Conservation (phyloP, 495 filamentous ascomycete species). For the Hamigera avellanea region DNA sequence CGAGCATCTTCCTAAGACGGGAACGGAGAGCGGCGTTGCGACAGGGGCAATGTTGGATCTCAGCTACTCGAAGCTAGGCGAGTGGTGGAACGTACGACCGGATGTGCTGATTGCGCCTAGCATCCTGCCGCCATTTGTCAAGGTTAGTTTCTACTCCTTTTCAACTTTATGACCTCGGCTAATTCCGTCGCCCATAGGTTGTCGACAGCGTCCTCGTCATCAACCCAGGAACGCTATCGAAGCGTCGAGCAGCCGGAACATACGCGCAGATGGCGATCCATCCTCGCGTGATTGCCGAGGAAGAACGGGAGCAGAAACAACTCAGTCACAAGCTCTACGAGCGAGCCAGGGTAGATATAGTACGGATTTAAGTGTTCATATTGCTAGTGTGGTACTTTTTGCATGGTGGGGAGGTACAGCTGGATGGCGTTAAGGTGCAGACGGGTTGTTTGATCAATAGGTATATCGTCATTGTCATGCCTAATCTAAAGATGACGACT, state of each 20-base stretch:
- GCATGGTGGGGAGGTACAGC: background rate
- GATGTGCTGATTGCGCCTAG: constrained; percentile 83
- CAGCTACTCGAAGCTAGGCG: constrained; percentile 78
- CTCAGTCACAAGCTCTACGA: constrained; percentile 67
- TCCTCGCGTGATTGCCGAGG: constrained; percentile 44
- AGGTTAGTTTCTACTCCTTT: constrained; percentile 42
- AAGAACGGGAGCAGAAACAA: constrained; percentile 46
- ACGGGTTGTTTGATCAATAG: background rate
- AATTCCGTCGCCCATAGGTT: constrained; percentile 39
- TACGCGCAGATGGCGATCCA: constrained; percentile 68
- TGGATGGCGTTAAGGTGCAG: background rate
- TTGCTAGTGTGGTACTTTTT: constrained; percentile 11
- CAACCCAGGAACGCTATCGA: constrained; percentile 81
- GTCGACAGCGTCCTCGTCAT: constrained; percentile 76
- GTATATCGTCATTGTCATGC: background rate
- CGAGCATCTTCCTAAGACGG: constrained; percentile 50
- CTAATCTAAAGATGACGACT: too few relatives aligned
- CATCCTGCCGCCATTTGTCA: constrained; percentile 71
- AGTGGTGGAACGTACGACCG: constrained; percentile 74
- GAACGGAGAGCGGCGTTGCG: constrained; percentile 41
- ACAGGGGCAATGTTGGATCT: constrained; percentile 70
- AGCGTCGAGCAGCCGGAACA: constrained; percentile 66
- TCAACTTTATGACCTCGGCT: background rate
- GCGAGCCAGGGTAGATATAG: constrained; percentile 74
- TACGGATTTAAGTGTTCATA: constrained; percentile 46